These are phyloP conservation scores for Alternaria burnsii DNA, from an alignment of 2,329 filamentous ascomycete genomes.

Conservation along the genomic window DNA sequence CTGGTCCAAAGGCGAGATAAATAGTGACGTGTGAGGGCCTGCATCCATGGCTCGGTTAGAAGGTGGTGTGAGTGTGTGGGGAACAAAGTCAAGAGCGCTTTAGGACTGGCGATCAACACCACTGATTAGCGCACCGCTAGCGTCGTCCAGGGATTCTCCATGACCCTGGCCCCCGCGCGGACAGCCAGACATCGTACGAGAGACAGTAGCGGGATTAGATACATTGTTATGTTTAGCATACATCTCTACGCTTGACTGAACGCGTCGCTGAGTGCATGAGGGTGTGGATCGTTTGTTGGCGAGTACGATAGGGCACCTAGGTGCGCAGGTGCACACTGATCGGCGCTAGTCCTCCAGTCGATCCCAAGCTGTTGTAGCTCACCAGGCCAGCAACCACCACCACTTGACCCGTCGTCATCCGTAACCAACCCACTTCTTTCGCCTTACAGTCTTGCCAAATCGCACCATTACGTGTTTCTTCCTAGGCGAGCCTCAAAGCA, in stretches of 20 bases:
- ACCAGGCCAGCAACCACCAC: constrained; percentile 10
- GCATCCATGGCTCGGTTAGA: constrained; percentile 8
- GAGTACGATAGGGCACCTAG: constrained; percentile 7
- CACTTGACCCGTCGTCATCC: constrained; percentile 1
- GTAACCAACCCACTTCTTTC: constrained; percentile 11
- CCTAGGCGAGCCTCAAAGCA: background rate
- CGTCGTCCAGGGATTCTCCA: constrained; percentile 19
- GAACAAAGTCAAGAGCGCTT: constrained; percentile 25
- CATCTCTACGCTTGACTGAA: constrained; percentile 12
- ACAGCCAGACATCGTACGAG: constrained; percentile 15
- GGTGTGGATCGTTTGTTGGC: constrained; percentile 7
- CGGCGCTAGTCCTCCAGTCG: constrained; percentile 14
- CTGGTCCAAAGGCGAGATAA: background rate
- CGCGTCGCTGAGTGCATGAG: constrained; percentile 8
- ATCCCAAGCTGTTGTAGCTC: constrained; percentile 10
- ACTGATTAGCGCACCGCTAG: constrained; percentile 24
- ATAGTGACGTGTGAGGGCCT: constrained; percentile 14
- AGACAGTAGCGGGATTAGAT: constrained; percentile 13
- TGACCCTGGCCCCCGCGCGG: constrained; percentile 32
- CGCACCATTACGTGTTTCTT: constrained; percentile 4
- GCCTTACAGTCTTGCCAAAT: constrained; percentile 7
- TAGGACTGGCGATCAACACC: constrained; percentile 21
- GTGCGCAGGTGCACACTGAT: constrained; percentile 8
- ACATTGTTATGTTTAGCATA: constrained; percentile 9
- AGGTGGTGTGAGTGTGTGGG: constrained; percentile 18